Conservation (phyloP, 2,329 filamentous ascomycete genomes). For the Helicocarpus griseus region DNA sequence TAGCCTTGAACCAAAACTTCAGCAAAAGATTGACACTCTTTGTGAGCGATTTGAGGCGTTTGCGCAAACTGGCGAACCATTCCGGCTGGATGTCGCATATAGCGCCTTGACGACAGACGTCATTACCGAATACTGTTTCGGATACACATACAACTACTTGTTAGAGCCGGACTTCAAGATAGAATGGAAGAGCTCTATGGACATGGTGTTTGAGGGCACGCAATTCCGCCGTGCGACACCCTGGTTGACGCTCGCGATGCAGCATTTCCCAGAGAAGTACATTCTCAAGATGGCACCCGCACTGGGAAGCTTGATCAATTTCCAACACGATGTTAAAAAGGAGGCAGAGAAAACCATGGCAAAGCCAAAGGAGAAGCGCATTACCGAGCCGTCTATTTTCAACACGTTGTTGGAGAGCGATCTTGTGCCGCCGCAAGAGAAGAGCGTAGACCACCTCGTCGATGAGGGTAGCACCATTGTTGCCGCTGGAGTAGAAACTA, state of each 20-base stretch:
- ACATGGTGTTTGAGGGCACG: not conserved
- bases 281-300: not conserved
- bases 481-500: constrained; percentile 33
- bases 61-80: not conserved
- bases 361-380: not conserved
- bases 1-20: constrained; percentile 24
- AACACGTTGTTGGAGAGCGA: not conserved
- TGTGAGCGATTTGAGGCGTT: constrained; percentile 3
- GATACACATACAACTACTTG: not conserved
- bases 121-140: constrained; percentile 28
- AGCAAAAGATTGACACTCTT: constrained; percentile 11
- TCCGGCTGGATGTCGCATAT: constrained; percentile 18
- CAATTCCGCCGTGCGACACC: not conserved
- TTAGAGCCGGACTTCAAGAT: not conserved
- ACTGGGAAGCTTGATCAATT: not conserved
- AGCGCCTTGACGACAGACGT: constrained; percentile 29
- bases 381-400: not conserved
- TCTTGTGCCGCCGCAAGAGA: constrained; percentile 14
- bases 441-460: constrained; percentile 20
- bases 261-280: not conserved
- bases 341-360: not conserved
- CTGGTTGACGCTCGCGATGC: not conserved
- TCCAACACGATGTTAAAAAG: not conserved
- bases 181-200: not conserved
- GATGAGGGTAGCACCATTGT: constrained; percentile 32